Evolutionary conservation across 768 basidiomycete species (phyloP).

Genomic region (Rhodosporidiobolus odoratus): DNA sequence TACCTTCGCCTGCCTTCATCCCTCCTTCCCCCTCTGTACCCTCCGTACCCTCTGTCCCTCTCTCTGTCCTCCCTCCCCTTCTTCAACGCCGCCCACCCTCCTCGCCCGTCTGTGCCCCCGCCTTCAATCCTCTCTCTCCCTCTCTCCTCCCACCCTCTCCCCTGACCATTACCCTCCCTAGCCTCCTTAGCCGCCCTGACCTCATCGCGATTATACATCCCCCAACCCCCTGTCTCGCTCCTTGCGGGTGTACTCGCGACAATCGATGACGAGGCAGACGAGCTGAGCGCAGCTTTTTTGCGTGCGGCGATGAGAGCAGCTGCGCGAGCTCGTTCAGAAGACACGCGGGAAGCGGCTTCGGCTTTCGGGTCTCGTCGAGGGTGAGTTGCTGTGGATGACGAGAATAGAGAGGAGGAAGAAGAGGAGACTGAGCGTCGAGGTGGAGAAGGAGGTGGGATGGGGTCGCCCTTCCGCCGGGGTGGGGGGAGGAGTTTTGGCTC

Average conservation of each 20-base stretch:
- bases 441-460: neutral
- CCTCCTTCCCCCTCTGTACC: neutral
- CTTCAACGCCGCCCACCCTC: neutral
- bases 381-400: neutral
- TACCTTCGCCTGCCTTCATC: no score
- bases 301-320: conserved; percentile 28
- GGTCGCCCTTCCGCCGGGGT: neutral
- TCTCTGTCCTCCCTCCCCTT: neutral
- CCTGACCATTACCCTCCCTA: neutral
- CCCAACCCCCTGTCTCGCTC: conserved; percentile 30
- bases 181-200: conserved; percentile 10
- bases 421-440: neutral
- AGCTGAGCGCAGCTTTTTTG: neutral
- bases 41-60: neutral
- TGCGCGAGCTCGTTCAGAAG: conserved; percentile 27
- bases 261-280: neutral
- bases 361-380: neutral
- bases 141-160: neutral
- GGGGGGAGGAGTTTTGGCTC: conserved; percentile 23
- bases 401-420: neutral
- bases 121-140: neutral
- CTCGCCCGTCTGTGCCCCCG: neutral
- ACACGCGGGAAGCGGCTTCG: conserved; percentile 16
- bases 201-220: conserved; percentile 31
- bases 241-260: conserved; percentile 18